Evolutionary conservation across 148 eudicot genomes (phyloP), one percentile per base, ranked within the genome.

Genomic region (Talinum fruticosum): DNA sequence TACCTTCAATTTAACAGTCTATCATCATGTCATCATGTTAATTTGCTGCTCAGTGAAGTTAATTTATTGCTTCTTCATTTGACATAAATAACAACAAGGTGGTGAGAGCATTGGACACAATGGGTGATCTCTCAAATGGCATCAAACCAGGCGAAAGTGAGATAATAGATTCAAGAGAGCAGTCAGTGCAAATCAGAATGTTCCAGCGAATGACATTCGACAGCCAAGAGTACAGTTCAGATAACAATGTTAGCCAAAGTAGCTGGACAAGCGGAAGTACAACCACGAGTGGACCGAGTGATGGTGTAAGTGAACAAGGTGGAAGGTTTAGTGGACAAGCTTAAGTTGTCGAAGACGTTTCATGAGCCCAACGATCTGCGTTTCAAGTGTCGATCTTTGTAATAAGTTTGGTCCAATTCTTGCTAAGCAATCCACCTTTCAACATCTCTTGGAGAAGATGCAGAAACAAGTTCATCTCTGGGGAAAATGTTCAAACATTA

Each of bases 131-230:
- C 75, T 84, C 90, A 24, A 96, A 96, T 33, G 99, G 99, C 26
- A 82, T 96, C 85, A 93, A 84, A 84, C 97, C 97, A 3, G 99
- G 99, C 24, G 92, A 96, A 69, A 96, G 99, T 61, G 90, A 82
- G 79, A 84, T 91, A 68, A 82, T 75, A 26, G 83, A 87, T 67
- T 90, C 97, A 13, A 89, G 93, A 83, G 91, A 96, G 83, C 97
- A 96, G 45, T 96, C 97, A 14, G 94, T 90, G 8, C 91, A 96
- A 80, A 96, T 96, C 76, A 87, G 89, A 89, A 80, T 88, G 87
- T 93, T 96, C 77, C 93, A 84, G 74, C 85, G 94, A 81, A 90
- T 93, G 99, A 94, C 97, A 3, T 96, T 93, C 67, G 97, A 91
- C 72, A 93, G 94, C 87, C 92, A 91, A 81, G 97, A 96, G 28